Percentiles rank a stretch among this genome's conserved stretches.
These are phyloP conservation scores for Phaeomoniella chlamydospora DNA, from an alignment of 2,329 filamentous ascomycete species.

Conservation along the genomic window DNA sequence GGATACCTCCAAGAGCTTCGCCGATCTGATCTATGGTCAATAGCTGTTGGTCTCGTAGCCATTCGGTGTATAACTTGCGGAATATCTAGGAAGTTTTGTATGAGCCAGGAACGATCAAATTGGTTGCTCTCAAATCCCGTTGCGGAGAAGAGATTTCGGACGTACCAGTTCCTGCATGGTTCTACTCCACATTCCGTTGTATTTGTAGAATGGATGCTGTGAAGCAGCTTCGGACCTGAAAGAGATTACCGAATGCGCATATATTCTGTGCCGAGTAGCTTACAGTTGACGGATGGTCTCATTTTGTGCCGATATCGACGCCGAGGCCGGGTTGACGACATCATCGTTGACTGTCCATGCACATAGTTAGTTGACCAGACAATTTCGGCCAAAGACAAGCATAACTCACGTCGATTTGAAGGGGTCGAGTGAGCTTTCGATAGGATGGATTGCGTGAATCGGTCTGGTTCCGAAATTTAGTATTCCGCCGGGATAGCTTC, in stretches of 20 bases:
- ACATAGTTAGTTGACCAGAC: constrained; percentile 3
- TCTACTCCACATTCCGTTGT: constrained; percentile 75
- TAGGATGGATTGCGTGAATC: constrained; percentile 66
- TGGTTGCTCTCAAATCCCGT: too few relatives aligned
- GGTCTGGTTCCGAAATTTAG: constrained; percentile 30
- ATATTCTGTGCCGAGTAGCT: constrained; percentile 13
- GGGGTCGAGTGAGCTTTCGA: constrained; percentile 84
- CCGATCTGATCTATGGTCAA: constrained; percentile 83
- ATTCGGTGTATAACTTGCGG: constrained; percentile 45
- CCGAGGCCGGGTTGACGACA: constrained; percentile 55
- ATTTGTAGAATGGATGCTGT: constrained; percentile 94
- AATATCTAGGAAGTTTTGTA: constrained; percentile 76
- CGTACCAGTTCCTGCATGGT: constrained; percentile 66
- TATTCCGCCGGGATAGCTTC: too few relatives aligned
- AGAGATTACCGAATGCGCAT: not conserved
- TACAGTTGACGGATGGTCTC: constrained; percentile 56
- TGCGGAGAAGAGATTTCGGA: too few relatives aligned
- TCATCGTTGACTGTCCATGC: constrained; percentile 39
- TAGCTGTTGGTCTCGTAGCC: constrained; percentile 48
- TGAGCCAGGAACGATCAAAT: too few relatives aligned
- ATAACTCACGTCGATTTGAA: constrained; percentile 40
- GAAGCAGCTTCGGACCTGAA: constrained; percentile 44
- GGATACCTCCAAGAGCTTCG: constrained; percentile 54
- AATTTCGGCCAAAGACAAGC: not conserved
- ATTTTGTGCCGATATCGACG: constrained; percentile 57